Conservation (phyloP, 2,329 filamentous ascomycete species). For the Cladosporium sp. region DNA sequence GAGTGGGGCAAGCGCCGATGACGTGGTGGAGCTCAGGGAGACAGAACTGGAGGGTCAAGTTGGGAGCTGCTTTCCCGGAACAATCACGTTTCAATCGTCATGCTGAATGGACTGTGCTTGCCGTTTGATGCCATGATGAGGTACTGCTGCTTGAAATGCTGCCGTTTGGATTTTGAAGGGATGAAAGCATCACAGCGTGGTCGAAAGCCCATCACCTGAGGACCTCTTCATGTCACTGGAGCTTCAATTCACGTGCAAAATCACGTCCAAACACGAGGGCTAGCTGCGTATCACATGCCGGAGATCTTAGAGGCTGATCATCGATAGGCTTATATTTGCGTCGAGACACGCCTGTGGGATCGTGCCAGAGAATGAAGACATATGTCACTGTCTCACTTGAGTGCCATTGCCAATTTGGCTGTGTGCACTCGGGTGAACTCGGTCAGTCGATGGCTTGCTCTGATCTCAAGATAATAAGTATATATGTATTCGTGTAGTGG, state of each 20-base stretch:
- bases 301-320: neutral
- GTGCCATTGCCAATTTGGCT: neutral
- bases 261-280: neutral
- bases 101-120: neutral
- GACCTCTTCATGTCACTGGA: neutral
- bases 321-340: neutral
- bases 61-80: neutral
- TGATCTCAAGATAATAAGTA: neutral
- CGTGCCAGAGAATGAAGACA: neutral
- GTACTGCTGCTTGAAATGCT: neutral
- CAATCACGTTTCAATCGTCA: neutral
- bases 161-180: neutral
- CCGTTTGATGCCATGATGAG: neutral
- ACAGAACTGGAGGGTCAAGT: neutral
- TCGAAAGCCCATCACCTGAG: neutral
- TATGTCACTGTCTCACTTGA: neutral
- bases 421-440: neutral
- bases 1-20: slow-evolving; percentile 1
- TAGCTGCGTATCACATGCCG: neutral
- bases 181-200: neutral
- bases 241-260: neutral
- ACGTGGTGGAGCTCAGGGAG: neutral
- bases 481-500: neutral
- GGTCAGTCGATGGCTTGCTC: neutral
- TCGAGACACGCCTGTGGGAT: neutral